Evolutionary conservation across 2,329 filamentous ascomycete genomes (phyloP).

Genomic region (Dactylella cylindrospora): DNA sequence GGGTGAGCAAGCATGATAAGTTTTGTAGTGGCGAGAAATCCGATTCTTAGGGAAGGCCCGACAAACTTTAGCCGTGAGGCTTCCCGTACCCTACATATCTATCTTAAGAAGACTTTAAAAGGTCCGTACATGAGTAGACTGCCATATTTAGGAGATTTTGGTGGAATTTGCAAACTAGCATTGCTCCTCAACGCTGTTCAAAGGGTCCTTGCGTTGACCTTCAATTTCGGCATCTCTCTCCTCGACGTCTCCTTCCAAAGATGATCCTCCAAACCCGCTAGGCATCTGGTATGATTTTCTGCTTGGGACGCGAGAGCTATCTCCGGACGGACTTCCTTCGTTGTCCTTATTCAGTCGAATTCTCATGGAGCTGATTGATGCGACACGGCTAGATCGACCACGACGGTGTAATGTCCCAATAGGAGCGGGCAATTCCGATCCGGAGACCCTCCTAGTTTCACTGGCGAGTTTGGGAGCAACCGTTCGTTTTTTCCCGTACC

Average conservation of each 20-base stretch:
- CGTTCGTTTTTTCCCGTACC: slow-evolving; percentile 4
- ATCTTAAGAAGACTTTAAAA: background rate
- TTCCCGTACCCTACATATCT: too few species aligned
- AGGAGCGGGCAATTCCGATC: background rate
- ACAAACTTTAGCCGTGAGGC: too few species aligned
- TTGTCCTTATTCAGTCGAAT: too few species aligned
- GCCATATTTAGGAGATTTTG: background rate
- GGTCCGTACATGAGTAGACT: background rate
- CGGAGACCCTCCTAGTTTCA: background rate
- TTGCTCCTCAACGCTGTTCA: too few species aligned
- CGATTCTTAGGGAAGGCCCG: too few species aligned
- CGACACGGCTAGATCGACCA: background rate
- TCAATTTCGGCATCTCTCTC: background rate
- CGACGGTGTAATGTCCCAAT: slow-evolving; percentile 5
- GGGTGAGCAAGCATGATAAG: too few species aligned
- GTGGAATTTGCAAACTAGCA: background rate
- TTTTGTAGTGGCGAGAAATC: too few species aligned
- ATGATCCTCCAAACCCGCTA: slow-evolving; percentile 24
- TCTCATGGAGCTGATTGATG: slow-evolving; percentile 5
- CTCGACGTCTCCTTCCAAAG: background rate
- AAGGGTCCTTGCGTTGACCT: too few species aligned
- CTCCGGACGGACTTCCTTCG: too few species aligned
- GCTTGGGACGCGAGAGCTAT: background rate
- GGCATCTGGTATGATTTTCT: slow-evolving; percentile 19
- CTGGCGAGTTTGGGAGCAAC: background rate